Percentiles rank a stretch among this genome's conserved stretches.
Conservation (phyloP, 495 filamentous ascomycete species). For the Opeltia flavorubescens region DNA sequence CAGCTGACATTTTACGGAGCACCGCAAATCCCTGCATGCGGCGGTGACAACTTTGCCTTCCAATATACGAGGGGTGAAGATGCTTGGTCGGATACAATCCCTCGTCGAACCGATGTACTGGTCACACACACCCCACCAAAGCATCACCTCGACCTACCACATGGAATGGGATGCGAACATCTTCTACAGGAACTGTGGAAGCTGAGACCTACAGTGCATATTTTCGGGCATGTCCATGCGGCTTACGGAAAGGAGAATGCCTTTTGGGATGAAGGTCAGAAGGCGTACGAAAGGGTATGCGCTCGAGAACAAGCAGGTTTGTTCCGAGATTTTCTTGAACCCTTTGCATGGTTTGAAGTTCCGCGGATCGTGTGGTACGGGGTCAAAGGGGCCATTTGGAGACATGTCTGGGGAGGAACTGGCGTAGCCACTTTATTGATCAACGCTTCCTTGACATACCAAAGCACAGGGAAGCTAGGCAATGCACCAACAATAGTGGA, state of each 20-base stretch:
- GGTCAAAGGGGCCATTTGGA: constrained; percentile 52
- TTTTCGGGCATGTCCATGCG: constrained; percentile 82
- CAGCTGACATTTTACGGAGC: constrained; percentile 46
- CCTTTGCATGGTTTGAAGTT: constrained; percentile 46
- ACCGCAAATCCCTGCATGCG: constrained; percentile 46
- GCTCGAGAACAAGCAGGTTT: constrained; percentile 31
- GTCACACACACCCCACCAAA: constrained; percentile 65
- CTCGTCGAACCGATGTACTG: constrained; percentile 63
- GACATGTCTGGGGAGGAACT: constrained; percentile 52
- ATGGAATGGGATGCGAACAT: constrained; percentile 56
- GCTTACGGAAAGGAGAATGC: constrained; percentile 46
- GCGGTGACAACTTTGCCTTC: constrained; percentile 51
- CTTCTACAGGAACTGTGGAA: constrained; percentile 67
- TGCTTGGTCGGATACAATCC: constrained; percentile 54
- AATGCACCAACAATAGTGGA: constrained; percentile 52
- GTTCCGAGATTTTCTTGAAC: constrained; percentile 37
- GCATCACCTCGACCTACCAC: constrained; percentile 56
- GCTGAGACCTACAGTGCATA: constrained; percentile 63
- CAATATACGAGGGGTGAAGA: constrained; percentile 45
- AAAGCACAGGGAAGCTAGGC: constrained; percentile 46
- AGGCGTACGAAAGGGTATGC: constrained; percentile 53
- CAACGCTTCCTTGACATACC: constrained; percentile 64
- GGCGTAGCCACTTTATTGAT: constrained; percentile 45
- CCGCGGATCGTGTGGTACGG: constrained; percentile 48
- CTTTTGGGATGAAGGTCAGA: constrained; percentile 68